Evolutionary conservation across 2,329 filamentous ascomycete species (phyloP).

Genomic region (Pezicula rhizophila): DNA sequence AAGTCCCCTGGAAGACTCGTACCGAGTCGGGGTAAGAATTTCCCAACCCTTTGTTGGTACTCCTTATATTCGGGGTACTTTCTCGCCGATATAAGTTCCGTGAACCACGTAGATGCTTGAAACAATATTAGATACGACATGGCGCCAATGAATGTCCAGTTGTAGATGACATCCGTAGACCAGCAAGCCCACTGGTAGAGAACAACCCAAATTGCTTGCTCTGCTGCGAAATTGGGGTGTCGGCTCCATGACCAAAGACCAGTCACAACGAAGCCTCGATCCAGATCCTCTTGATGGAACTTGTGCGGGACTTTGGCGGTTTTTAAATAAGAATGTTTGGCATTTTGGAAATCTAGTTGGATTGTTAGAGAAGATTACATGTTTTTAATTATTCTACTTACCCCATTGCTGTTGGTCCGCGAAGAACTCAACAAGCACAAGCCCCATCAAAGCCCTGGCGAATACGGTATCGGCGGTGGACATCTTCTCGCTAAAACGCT

Average conservation of each 20-base stretch:
- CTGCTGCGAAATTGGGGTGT: constrained; percentile 91
- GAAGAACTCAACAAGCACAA: constrained; percentile 65
- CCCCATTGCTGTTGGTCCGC: constrained; percentile 92
- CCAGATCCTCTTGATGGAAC: constrained; percentile 68
- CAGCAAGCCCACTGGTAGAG: constrained; percentile 86
- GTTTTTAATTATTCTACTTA: constrained; percentile 31
- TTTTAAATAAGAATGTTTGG: constrained; percentile 70
- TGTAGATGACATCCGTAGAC: constrained; percentile 62
- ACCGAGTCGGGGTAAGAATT: constrained; percentile 60
- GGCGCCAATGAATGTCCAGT: constrained; percentile 72
- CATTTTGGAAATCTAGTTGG: constrained; percentile 64
- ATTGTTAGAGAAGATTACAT: not conserved
- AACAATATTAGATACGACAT: constrained; percentile 72
- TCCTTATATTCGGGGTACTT: constrained; percentile 87
- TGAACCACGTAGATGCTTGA: constrained; percentile 82
- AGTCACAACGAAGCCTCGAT: constrained; percentile 79
- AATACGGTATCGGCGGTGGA: constrained; percentile 51
- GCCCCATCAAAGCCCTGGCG: constrained; percentile 45
- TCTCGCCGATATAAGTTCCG: constrained; percentile 68
- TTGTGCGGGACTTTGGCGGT: constrained; percentile 63
- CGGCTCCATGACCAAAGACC: constrained; percentile 85
- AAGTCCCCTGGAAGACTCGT: constrained; percentile 1
- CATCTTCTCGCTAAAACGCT: constrained; percentile 52
- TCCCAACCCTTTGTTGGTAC: constrained; percentile 78
- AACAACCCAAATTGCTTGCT: constrained; percentile 84